Base-by-base conservation (phyloP, 1,284 basidiomycete genomes). In the Mycena citricolor region DNA sequence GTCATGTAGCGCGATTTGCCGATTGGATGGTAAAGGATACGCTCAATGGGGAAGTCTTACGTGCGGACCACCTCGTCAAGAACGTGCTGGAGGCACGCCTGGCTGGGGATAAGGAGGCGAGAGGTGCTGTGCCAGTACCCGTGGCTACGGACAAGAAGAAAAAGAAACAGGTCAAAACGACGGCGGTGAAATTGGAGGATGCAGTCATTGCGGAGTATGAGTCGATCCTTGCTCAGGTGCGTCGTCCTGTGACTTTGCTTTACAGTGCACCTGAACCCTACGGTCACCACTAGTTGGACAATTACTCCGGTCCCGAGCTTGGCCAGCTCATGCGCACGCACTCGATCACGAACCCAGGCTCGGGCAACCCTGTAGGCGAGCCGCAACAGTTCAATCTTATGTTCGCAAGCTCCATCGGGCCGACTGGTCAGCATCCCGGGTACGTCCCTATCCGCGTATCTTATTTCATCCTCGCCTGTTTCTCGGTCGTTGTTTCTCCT, bases 11-110 rank as follows among this genome's bases (percentile, higher is more conserved):
- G 51, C 85, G 95, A 59, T 99, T 99, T 62, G 90, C 95, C 14
- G 97, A 99, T 64, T 99, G 94, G 94, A 99, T 99, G 97, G 90
- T 92, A 63, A 97, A 97, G 72, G 97, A 99, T 61, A 69, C 71
- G 17, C 84, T 92, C 73, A 97, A 88, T 23, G 94, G 94, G 35
- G 94, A 99, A 62, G 97, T 99, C 44, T 86, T 97, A 59, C 86
- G 97, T 43, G 95, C 95, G 13, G 95, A 99, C 66, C 97, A 99
- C 68, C 81, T 99, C 22, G 92, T 99, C 53, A 94, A 94, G 67
- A 87, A 76, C 54, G 95, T 98, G 23, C 74, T 99, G 34, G 90
- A 97, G 67, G 89, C 92, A 3, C 74, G 94, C 33, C 70, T 99
- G 42, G 90, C 86, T 52, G 91, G 92, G 32, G 90, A 99, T 76